phyloP scores from a whole-genome alignment of 768 basidiomycete species.

The Phlebiopsis gigantea region DNA sequence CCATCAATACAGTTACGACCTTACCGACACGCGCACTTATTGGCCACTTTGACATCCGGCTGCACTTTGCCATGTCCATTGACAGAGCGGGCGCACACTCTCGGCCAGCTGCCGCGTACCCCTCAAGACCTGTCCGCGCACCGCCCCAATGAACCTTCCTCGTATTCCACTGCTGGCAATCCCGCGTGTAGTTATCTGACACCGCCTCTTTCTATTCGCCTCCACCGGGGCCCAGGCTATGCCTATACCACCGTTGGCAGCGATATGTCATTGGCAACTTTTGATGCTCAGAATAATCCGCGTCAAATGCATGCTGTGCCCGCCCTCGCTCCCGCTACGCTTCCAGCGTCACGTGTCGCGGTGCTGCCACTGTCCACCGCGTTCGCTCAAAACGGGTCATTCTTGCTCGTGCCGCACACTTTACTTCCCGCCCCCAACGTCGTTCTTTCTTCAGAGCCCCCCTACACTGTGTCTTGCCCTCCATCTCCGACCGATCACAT shows the following conservation, averaged over 20 bases:
- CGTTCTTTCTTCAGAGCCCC: not conserved
- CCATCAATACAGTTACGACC: too few species aligned
- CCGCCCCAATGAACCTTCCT: not conserved
- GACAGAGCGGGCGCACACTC: not conserved
- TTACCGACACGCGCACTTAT: too few species aligned
- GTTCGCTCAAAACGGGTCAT: not conserved
- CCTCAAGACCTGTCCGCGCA: not conserved
- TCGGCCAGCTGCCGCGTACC: not conserved
- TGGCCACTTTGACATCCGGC: too few species aligned
- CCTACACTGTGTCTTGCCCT: not conserved
- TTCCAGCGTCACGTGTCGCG: not conserved
- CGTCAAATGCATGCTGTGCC: not conserved
- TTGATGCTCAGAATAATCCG: not conserved
- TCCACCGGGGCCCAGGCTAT: not conserved
- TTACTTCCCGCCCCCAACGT: not conserved
- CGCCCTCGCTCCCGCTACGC: not conserved
- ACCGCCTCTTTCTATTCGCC: not conserved
- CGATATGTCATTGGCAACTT: not conserved
- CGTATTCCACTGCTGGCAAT: not conserved
- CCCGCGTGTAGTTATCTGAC: not conserved
- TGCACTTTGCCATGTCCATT: too few species aligned
- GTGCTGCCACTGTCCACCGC: not conserved
- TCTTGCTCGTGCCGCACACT: not conserved
- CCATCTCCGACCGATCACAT: not conserved
- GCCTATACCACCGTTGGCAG: not conserved